Percentiles rank a stretch among this genome's conserved stretches.
phyloP scores from a whole-genome alignment of 2,329 filamentous ascomycete species.

The Alternaria sp. region DNA sequence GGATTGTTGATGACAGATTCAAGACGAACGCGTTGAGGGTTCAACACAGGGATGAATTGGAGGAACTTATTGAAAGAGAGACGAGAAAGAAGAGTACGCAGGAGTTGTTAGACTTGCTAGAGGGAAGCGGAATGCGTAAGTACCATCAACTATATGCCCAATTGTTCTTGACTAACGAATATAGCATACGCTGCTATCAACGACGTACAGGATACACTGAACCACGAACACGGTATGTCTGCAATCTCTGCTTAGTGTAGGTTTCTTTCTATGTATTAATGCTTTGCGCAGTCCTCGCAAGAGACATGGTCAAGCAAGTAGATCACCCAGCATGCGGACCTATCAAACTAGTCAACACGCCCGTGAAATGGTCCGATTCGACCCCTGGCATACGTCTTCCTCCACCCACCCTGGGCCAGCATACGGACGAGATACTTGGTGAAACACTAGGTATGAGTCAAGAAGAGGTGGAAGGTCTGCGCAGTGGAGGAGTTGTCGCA shows the following conservation, averaged over 20 bases:
- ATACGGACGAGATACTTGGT: slow-evolving; percentile 50
- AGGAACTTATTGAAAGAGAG: slow-evolving; percentile 78
- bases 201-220: slow-evolving; percentile 84
- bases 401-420: slow-evolving; percentile 77
- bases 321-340: slow-evolving; percentile 84
- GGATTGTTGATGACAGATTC: slow-evolving; percentile 66
- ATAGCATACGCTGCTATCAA: slow-evolving; percentile 87
- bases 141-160: background rate
- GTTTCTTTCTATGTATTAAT: slow-evolving; percentile 9
- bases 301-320: slow-evolving; percentile 89
- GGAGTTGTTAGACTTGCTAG: slow-evolving; percentile 86
- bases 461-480: slow-evolving; percentile 42
- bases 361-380: slow-evolving; percentile 90
- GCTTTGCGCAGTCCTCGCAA: slow-evolving; percentile 65
- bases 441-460: slow-evolving; percentile 44
- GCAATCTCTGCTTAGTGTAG: background rate
- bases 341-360: slow-evolving; percentile 91
- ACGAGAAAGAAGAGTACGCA: slow-evolving; percentile 81
- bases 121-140: slow-evolving; percentile 83
- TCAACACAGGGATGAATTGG: slow-evolving; percentile 77
- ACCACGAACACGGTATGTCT: slow-evolving; percentile 79
- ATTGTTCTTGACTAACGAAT: slow-evolving; percentile 12
- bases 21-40: slow-evolving; percentile 68
- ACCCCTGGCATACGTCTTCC: slow-evolving; percentile 77
- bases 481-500: slow-evolving; percentile 48